phyloP scores from a whole-genome alignment of 495 filamentous ascomycete species.

The Xylaria intraflava region DNA sequence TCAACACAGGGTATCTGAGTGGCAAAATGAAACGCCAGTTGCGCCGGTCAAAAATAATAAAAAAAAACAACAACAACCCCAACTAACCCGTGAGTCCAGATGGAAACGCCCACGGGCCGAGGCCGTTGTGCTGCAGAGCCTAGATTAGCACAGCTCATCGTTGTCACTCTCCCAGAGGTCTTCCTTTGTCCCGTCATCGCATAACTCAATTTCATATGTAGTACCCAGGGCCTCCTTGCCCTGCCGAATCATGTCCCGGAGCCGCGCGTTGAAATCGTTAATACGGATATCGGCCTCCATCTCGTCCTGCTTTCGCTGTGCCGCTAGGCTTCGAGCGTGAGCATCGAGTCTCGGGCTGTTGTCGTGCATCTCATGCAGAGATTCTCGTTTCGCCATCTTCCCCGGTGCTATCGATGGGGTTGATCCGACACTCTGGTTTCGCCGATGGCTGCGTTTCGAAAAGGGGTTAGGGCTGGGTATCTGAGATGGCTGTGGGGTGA shows the following conservation, averaged over 20 bases:
- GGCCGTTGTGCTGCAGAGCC: neutral
- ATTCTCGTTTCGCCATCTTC: constrained; percentile 16
- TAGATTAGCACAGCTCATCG: neutral
- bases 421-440: constrained; percentile 30
- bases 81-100: too few relatives aligned
- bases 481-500: constrained; percentile 22
- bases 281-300: constrained; percentile 73
- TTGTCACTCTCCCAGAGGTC: constrained; percentile 35
- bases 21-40: neutral
- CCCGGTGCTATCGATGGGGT: constrained; percentile 17
- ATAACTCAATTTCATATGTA: constrained; percentile 59
- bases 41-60: neutral
- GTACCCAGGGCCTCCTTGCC: constrained; percentile 82
- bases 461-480: constrained; percentile 24
- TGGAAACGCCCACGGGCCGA: neutral
- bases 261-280: constrained; percentile 64
- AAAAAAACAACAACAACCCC: too few relatives aligned
- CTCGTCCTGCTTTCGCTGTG: constrained; percentile 61
- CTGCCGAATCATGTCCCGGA: constrained; percentile 80
- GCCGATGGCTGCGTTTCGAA: constrained; percentile 26
- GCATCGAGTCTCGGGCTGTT: constrained; percentile 38
- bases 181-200: constrained; percentile 11
- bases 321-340: constrained; percentile 63
- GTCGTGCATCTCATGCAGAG: constrained; percentile 25
- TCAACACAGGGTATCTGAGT: neutral